Evolutionary conservation across 495 filamentous ascomycete genomes (phyloP).

Genomic region (Amniculicola lignicola): DNA sequence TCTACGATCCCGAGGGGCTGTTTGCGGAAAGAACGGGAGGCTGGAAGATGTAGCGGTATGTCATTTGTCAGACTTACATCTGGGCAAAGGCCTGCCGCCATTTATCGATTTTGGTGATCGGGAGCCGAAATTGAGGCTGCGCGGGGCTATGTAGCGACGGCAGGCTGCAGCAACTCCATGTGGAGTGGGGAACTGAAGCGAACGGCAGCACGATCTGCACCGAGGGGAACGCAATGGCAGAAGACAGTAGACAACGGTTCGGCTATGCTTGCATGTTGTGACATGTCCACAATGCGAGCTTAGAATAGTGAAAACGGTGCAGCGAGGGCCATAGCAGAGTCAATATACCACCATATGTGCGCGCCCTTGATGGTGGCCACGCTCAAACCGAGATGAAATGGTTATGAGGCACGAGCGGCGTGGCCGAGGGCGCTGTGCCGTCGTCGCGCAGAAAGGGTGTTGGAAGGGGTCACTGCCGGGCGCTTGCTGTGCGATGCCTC

Average conservation of each 20-base stretch:
- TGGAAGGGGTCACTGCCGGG: neutral
- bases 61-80: neutral
- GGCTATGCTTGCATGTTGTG: conserved; percentile 5
- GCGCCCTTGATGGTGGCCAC: too few relatives aligned
- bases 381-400: conserved; percentile 4
- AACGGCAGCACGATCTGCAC: neutral
- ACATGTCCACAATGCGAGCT: conserved; percentile 1
- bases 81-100: neutral
- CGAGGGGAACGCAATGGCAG: neutral
- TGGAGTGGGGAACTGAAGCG: neutral
- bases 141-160: conserved; percentile 21
- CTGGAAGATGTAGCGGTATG: conserved; percentile 20
- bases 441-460: conserved; percentile 1
- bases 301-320: conserved; percentile 18
- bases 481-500: conserved; percentile 8
- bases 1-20: conserved; percentile 57
- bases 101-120: conserved; percentile 24
- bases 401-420: conserved; percentile 18
- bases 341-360: too few relatives aligned
- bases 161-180: conserved; percentile 14
- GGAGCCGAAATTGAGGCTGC: conserved; percentile 20
- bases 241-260: neutral
- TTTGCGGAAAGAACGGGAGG: conserved; percentile 59
- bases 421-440: conserved; percentile 2
- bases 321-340: too few relatives aligned